Evolutionary conservation across 805 yeast species (phyloP), one percentile per base, ranked within the genome.

Genomic region (Cyberlindnera veronae): DNA sequence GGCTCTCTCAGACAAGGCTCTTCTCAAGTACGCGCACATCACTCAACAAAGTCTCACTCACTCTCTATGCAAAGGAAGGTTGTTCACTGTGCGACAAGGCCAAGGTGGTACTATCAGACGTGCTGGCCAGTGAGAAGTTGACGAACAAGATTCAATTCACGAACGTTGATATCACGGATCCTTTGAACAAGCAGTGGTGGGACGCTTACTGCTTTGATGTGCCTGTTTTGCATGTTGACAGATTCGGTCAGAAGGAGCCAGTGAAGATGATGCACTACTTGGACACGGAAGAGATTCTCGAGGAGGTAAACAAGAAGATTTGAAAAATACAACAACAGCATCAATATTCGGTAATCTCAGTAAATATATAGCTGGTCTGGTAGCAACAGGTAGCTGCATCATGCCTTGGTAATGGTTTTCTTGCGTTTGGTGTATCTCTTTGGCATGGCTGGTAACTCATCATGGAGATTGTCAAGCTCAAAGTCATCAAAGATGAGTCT

Each of bases 171-270:
- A 84, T 84, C 23, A 74, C 74, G 58, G 65, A 69, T 20, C 77
- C 78, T 0, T 71, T 72, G 38, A 80, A 84, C 53, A 65, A 72
- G 34, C 65, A 69, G 34, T 83, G 87, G 81, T 82, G 79, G 70
- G 85, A 82, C 37, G 68, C 71, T 45, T 84, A 84, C 50, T 77
- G 89, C 50, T 83, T 78, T 56, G 95, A 84, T 54, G 82, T 84
- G 6, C 95, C 95, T 0, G 95, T 84, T 0, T 55, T 84, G 30
- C 90, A 84, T 56, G 67, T 84, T 8, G 81, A 79, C 50, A 66
- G 79, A 42, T 63, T 55, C 1, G 60, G 57, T 6, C 72, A 71
- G 37, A 63, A 53, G 24, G 67, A 72, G 33, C 71, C 80, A 3
- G 69, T 72, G 5, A 79, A 77, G 51, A 77, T 79, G 54, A 82